A percentile compares a stretch with the other conserved stretches of the same genome.
phyloP scores from a whole-genome alignment of 2,329 filamentous ascomycete genomes.

The Exophiala alcalophila region DNA sequence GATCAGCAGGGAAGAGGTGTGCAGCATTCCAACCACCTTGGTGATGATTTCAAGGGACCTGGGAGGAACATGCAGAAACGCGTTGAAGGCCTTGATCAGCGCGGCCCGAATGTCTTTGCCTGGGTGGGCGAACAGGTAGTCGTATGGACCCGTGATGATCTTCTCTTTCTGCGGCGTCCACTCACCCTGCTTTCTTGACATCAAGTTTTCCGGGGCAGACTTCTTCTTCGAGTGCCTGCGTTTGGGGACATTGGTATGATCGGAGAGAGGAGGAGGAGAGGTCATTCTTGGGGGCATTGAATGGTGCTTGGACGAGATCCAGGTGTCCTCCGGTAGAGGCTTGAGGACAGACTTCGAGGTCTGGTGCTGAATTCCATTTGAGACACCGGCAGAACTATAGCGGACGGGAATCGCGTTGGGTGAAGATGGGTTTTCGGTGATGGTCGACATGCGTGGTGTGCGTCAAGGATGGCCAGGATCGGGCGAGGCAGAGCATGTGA shows the following conservation, averaged over 20 bases:
- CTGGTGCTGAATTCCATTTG: constrained; percentile 35
- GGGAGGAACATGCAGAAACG: constrained; percentile 44
- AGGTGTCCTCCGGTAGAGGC: constrained; percentile 61
- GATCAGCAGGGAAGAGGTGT: constrained; percentile 47
- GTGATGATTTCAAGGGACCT: constrained; percentile 43
- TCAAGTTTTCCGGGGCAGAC: constrained; percentile 21
- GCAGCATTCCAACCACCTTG: constrained; percentile 45
- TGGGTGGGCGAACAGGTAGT: constrained; percentile 45
- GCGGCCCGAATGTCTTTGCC: constrained; percentile 47
- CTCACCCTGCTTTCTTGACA: constrained; percentile 14
- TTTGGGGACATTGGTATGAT: constrained; percentile 24
- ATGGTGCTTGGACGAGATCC: constrained; percentile 48
- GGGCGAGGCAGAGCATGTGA: constrained; percentile 17
- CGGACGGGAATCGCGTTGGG: constrained; percentile 69
- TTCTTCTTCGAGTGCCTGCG: constrained; percentile 27
- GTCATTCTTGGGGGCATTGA: constrained; percentile 15
- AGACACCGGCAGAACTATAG: constrained; percentile 63
- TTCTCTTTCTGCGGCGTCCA: constrained; percentile 39
- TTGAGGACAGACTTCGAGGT: constrained; percentile 44
- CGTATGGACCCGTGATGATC: constrained; percentile 45
- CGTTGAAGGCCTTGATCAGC: constrained; percentile 46
- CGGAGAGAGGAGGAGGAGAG: constrained; percentile 5
- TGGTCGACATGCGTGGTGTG: constrained; percentile 21
- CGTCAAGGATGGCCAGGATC: neutral
- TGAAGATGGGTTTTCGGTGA: constrained; percentile 37